Conservation (phyloP, 768 basidiomycete genomes). For the Daedaleopsis sinensis region DNA sequence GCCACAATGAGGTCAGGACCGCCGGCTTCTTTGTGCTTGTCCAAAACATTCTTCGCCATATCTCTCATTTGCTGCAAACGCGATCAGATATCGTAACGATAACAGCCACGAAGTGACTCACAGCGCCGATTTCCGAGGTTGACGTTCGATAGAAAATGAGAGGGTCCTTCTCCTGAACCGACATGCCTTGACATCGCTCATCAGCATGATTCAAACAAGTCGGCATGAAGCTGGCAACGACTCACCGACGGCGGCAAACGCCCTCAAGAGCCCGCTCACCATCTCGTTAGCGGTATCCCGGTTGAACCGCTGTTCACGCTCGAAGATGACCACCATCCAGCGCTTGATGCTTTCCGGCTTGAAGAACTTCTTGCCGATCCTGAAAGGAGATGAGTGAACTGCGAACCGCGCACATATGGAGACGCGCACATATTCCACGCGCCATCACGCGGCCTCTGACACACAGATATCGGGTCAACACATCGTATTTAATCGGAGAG, state of each 20-base stretch:
- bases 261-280: conserved; percentile 51
- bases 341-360: conserved; percentile 51
- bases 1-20: conserved; percentile 63
- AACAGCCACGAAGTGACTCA: conserved; percentile 22
- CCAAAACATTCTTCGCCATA: conserved; percentile 50
- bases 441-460: conserved; percentile 63
- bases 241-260: conserved; percentile 63
- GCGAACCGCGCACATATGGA: background rate
- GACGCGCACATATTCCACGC: conserved; percentile 77
- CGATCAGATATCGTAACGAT: background rate
- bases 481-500: conserved; percentile 7
- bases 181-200: conserved; percentile 51
- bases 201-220: background rate
- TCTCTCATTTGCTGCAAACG: conserved; percentile 47
- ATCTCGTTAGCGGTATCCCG: conserved; percentile 51
- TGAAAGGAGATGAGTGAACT: conserved; percentile 29
- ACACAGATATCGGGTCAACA: background rate
- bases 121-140: conserved; percentile 55
- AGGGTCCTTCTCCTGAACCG: conserved; percentile 46
- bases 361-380: conserved; percentile 76
- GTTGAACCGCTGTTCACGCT: conserved; percentile 59
- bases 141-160: conserved; percentile 58
- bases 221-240: background rate
- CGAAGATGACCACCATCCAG: conserved; percentile 72
- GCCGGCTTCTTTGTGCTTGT: conserved; percentile 34